Conservation (phyloP, 2,329 filamentous ascomycete species). For the Sporothrix pallida region DNA sequence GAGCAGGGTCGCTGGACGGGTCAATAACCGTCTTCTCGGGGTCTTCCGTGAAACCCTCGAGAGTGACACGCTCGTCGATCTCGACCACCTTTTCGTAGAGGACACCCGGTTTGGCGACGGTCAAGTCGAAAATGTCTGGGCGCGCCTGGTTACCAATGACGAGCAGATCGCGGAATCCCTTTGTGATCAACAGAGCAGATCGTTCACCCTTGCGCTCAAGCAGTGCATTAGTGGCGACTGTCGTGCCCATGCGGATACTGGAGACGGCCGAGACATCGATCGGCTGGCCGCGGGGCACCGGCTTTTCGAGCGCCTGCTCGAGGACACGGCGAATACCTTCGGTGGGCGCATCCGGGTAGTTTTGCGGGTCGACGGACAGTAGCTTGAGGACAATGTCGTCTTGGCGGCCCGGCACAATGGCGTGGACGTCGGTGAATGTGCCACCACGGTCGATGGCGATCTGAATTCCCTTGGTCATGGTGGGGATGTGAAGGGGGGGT, state of each 20-base stretch:
- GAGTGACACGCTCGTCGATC: constrained; percentile 84
- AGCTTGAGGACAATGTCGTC: constrained; percentile 59
- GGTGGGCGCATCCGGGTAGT: constrained; percentile 72
- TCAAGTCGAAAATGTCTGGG: constrained; percentile 88
- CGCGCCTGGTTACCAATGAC: constrained; percentile 89
- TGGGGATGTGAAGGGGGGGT: not conserved
- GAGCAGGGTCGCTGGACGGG: constrained; percentile 44
- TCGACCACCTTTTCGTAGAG: constrained; percentile 84
- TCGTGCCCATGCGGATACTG: constrained; percentile 80
- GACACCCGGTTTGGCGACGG: constrained; percentile 83
- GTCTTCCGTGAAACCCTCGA: constrained; percentile 69
- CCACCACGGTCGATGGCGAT: constrained; percentile 36
- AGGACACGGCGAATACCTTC: constrained; percentile 66
- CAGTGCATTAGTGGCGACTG: constrained; percentile 89
- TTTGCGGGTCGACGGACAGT: constrained; percentile 69
- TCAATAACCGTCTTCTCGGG: constrained; percentile 28
- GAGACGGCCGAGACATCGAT: constrained; percentile 43
- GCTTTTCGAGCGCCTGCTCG: constrained; percentile 48
- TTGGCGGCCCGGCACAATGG: constrained; percentile 43
- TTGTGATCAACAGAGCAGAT: constrained; percentile 86
- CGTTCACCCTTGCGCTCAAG: constrained; percentile 88
- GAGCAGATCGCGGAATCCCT: constrained; percentile 85
- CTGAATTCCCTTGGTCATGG: constrained; percentile 18
- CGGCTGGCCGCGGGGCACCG: constrained; percentile 65
- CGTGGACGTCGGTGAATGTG: constrained; percentile 39